phyloP scores from a whole-genome alignment of 345 rosid species.

The Populus alba region DNA sequence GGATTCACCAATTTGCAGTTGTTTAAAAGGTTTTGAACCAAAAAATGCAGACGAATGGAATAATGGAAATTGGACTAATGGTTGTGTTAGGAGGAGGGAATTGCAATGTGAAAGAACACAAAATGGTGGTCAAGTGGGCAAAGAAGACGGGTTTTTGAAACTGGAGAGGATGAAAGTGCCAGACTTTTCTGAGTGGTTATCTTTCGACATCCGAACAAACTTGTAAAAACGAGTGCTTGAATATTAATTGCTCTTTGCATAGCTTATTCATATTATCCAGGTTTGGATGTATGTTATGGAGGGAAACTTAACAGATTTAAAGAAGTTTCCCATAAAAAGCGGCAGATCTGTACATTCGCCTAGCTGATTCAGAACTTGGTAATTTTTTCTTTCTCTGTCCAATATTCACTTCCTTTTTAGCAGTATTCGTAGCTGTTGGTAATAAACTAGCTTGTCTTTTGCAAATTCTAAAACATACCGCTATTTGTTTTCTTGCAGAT shows the following conservation, averaged over 20 bases:
- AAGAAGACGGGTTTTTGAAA: conserved; percentile 21
- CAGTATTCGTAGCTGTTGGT: too few relatives aligned
- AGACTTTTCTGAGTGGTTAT: conserved; percentile 24
- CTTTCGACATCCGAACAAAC: conserved; percentile 4
- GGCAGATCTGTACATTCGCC: too few relatives aligned
- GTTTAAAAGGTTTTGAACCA: conserved; percentile 49
- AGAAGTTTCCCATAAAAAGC: too few relatives aligned
- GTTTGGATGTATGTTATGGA: conserved; percentile 17
- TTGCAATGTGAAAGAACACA: conserved; percentile 30
- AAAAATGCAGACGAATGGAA: conserved; percentile 37
- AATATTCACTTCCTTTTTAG: too few relatives aligned
- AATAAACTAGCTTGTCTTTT: too few relatives aligned
- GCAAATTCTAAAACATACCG: too few relatives aligned
- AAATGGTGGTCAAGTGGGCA: conserved; percentile 21
- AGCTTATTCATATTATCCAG: conserved; percentile 35
- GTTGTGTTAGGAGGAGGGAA: conserved; percentile 37
- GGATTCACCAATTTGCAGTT: conserved; percentile 39
- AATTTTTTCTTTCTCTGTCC: too few relatives aligned
- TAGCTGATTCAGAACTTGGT: too few relatives aligned
- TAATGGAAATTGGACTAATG: conserved; percentile 37
- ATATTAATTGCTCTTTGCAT: conserved; percentile 36
- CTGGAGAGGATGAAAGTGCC: conserved; percentile 21
- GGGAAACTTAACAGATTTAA: too few relatives aligned
- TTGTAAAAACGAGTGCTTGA: conserved; percentile 38
- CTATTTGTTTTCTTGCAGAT: too few relatives aligned